Percentiles rank a stretch among this genome's conserved stretches.
Conservation (phyloP, 257 asterid genomes). For the Solanum gandarillasii region DNA sequence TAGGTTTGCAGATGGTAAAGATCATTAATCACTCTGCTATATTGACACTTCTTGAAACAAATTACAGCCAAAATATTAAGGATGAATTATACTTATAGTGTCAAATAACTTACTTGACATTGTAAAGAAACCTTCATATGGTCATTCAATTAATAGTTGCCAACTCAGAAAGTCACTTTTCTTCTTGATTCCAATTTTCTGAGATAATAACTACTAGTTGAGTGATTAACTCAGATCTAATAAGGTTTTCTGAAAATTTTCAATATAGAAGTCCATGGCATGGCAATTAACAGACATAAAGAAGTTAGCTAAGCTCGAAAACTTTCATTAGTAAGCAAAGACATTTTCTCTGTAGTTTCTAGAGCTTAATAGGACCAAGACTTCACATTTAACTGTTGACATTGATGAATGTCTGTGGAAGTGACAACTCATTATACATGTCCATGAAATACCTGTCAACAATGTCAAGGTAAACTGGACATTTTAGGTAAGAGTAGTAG, state of each 20-base stretch:
- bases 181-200: background rate
- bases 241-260: background rate
- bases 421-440: constrained; percentile 33
- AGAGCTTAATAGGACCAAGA: constrained; percentile 47
- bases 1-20: background rate
- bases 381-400: constrained; percentile 42
- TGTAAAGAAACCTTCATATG: too few relatives aligned
- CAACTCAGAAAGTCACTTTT: background rate
- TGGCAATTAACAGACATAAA: background rate
- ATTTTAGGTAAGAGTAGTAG: constrained; percentile 49
- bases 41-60: background rate
- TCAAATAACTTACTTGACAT: too few relatives aligned
- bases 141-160: background rate
- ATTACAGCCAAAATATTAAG: background rate
- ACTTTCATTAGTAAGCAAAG: background rate
- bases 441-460: constrained; percentile 57
- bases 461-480: constrained; percentile 53
- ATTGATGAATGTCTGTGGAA: constrained; percentile 21
- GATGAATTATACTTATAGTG: too few relatives aligned
- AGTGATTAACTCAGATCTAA: background rate
- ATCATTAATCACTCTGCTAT: background rate
- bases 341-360: background rate
- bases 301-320: background rate
- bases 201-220: background rate
- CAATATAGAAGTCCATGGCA: background rate